Evolutionary conservation across 768 basidiomycete species (phyloP), one percentile per base, ranked within the genome.

Genomic region (Auriscalpium vulgare): DNA sequence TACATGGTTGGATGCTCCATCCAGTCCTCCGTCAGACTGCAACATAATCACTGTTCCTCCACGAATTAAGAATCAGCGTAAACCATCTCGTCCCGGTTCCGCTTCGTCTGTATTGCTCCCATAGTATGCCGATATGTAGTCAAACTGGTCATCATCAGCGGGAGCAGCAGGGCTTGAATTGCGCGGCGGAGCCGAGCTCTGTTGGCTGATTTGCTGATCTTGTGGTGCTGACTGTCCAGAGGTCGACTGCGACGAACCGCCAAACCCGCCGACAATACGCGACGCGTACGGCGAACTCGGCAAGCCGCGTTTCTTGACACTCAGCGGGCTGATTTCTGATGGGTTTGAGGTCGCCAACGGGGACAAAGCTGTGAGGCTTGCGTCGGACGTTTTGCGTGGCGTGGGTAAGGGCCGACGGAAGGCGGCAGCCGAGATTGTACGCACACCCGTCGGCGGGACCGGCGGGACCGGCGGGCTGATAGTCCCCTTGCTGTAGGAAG

Each of bases 381-480:
- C 37, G n/a, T 62, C 59, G 47, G 68, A 71, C 37, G 64, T 61
- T 40, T 68, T 66, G 19, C 74, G 72, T 1, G 62, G 66, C 47
- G 73, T 73, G 7, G 29, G 29, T 7, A 29, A 7, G 36, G 77
- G 81, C 34, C 85, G 74, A 63, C 78, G 80, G 69, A 91, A 91
- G 23, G 87, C 87, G 6, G 87, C 85, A 0, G 87, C 88, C 3
- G 85, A 80, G 52, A 91, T 89, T 54, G 81, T 91, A 45, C 84
- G 76, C 13, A 77, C 14, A 37, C 55, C 57, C 21, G 62, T 7
- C 8, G 64, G 51, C 35, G 53, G 72, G 73, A 14, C 7, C 8
- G 64, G 51, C 35, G 53, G 72, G 73, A 14, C 69, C 58, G 73
- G 75, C 8, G 72, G 59, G 2, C 72, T 67, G 8, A 56, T 55